A percentile compares a stretch with the other conserved stretches of the same genome.
Evolutionary conservation across 306 rosid species (phyloP).

Genomic region (Hylodesmum podocarpum): DNA sequence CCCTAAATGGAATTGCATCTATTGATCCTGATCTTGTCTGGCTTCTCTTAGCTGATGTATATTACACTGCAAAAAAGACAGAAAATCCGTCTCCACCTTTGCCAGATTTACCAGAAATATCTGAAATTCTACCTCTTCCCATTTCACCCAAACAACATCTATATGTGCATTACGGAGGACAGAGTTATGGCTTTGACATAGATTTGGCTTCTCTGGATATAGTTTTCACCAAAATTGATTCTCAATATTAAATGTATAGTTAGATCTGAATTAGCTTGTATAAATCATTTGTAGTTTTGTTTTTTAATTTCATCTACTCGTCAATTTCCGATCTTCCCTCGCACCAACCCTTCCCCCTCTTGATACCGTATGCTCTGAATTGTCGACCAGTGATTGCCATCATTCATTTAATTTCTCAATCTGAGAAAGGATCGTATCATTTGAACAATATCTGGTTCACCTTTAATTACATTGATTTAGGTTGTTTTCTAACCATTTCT

Average conservation of each 20-base stretch:
- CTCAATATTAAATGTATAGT: constrained; percentile 49
- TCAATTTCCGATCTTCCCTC: neutral
- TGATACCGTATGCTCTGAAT: neutral
- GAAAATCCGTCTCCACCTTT: constrained; percentile 48
- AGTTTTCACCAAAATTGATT: constrained; percentile 56
- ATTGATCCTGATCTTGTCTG: constrained; percentile 89
- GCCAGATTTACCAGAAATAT: constrained; percentile 54
- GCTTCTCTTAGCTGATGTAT: constrained; percentile 92
- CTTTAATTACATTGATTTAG: neutral
- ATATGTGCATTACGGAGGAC: constrained; percentile 80
- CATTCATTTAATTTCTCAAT: neutral
- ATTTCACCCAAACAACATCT: constrained; percentile 58
- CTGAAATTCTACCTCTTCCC: constrained; percentile 61
- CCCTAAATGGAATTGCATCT: constrained; percentile 79
- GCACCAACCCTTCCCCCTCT: too few relatives aligned
- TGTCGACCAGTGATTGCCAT: neutral
- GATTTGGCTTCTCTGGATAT: constrained; percentile 59
- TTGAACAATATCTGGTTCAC: neutral
- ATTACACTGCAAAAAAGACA: constrained; percentile 54
- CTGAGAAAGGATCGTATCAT: neutral
- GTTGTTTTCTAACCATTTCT: neutral
- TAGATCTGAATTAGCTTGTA: neutral
- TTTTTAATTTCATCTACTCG: neutral
- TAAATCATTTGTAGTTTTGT: neutral
- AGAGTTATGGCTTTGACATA: constrained; percentile 73